Evolutionary conservation across 1,139 yeast genomes (phyloP), one percentile per base, ranked within the genome.

Genomic region (Kazachstania sp.): DNA sequence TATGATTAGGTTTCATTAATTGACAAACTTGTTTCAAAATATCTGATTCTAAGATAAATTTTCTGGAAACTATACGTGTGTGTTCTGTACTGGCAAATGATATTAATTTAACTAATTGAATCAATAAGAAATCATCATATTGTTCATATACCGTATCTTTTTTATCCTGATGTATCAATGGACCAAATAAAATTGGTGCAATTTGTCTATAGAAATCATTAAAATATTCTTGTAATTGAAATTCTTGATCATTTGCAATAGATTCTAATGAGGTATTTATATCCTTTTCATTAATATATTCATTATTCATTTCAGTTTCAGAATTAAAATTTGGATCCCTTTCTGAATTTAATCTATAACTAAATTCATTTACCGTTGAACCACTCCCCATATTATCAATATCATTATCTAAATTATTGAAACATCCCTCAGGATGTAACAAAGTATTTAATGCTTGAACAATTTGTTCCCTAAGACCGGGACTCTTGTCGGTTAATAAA

Each of bases 391-490:
- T 31, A 6, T 39, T 43, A 41, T 49, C 53, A 15, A 43, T 32
- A 16, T 44, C 49, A 34, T 40, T 46, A 31, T 45, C 47, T 11
- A 50, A 57, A 26, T 49, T 56, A 6, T 57, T 59, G 19, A 60
- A 43, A 43, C 63, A 63, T 6, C 66, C 67, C 46, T 73, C 74
- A 1, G 87, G 81, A 58, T 84, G 92, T 15, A 87, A 69, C 37
- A 88, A 66, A 1, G 82, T 79, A 58, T 81, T 81, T 43, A 90
- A 67, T 0, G 96, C 95, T 65, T 88, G 96, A 51, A 78, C 79
- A 1, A 92, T 85, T 63, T 88, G 97, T 4, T 83, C 77, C 60
- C 85, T 82, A 44, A 88, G 67, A 0, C 95, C 95, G 6, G 83
- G 75, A 54, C 82, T 80, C 35, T 72, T 70, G 51, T 86, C 95